Percentiles rank a stretch among this genome's conserved stretches.
phyloP scores from a whole-genome alignment of 2,329 filamentous ascomycete genomes.

The Penicillium olsonii region DNA sequence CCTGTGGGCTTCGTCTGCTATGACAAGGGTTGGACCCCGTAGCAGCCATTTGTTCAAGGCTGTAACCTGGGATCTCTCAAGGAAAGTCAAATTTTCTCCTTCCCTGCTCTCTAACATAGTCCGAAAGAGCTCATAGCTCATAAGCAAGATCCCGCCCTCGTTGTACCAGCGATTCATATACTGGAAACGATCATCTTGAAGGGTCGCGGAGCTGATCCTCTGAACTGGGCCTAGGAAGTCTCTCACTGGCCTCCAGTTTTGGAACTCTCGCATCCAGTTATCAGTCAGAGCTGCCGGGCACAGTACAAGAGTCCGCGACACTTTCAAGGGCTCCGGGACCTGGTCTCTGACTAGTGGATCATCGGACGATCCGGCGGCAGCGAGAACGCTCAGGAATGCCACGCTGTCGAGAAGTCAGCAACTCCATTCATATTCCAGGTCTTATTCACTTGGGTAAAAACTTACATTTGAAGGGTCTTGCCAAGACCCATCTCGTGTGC shows the following conservation, averaged over 20 bases:
- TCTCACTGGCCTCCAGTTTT: constrained; percentile 64
- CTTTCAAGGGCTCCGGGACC: constrained; percentile 65
- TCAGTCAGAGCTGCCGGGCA: constrained; percentile 74
- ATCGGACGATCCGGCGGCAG: constrained; percentile 62
- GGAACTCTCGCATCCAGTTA: constrained; percentile 81
- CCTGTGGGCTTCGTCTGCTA: constrained; percentile 82
- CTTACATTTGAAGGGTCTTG: constrained; percentile 83
- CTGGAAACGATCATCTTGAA: constrained; percentile 45
- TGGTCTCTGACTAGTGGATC: constrained; percentile 62
- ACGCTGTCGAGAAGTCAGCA: constrained; percentile 50
- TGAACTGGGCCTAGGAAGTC: constrained; percentile 57
- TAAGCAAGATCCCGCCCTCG: constrained; percentile 70
- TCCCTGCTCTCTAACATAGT: constrained; percentile 42
- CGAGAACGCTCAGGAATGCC: constrained; percentile 74
- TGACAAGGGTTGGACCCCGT: constrained; percentile 67
- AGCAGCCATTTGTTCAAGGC: constrained; percentile 52
- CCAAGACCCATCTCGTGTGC: constrained; percentile 91
- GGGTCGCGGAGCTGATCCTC: too few relatives aligned
- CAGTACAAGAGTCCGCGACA: constrained; percentile 68
- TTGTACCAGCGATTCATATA: constrained; percentile 62
- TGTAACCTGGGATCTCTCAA: not conserved
- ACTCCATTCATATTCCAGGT: too few relatives aligned
- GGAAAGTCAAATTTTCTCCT: not conserved
- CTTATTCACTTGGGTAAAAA: constrained; percentile 7
- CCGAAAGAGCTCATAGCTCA: constrained; percentile 73